Base-by-base conservation (phyloP, 2,329 filamentous ascomycete genomes). In the Pyrenochaeta sp. region DNA sequence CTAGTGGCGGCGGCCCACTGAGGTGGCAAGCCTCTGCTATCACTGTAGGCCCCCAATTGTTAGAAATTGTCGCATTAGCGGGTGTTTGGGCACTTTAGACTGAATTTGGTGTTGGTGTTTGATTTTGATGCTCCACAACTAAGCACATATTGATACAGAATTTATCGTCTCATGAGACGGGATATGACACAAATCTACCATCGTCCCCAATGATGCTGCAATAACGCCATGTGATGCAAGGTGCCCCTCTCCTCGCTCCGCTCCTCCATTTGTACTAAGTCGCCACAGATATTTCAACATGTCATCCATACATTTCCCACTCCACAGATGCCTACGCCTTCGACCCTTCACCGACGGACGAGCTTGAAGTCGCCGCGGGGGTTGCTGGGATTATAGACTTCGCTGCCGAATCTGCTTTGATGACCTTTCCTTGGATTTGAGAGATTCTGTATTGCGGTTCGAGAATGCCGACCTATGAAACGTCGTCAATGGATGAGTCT, bases 1-100 rank as follows among this genome's bases (percentile, higher is more conserved):
- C 91, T 94, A 60, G 79, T 83, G 36, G 81, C 79, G 41, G 44
- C 41, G 3, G 79, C 80, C 43, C 83, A 88, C 73, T 89, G 24
- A 57, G n/a, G n/a, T n/a, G n/a, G n/a, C n/a, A n/a, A n/a, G n/a
- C n/a, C n/a, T n/a, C n/a, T n/a, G n/a, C n/a, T n/a, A n/a, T n/a
- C n/a, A n/a, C n/a, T n/a, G n/a, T n/a, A n/a, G n/a, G 18, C n/a
- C 13, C 19, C 10, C 20, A 23, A 14, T 29, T 5, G 8, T 3
- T 19, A 11, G 11, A 13, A 23, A 15, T 6, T 26, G 9, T 34
- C 15, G 37, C 37, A 40, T 40, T 18, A 40, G 28, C 37, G 37
- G 20, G 37, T 20, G 37, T 40, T 39, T 8, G 7, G 15, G 24
- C 17, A 27, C 29, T n/a, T 29, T 34, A 34, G 31, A 34, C 31